Evolutionary conservation across 78 protist species (phyloP), one percentile per base, ranked within the genome.

Genomic region (Tieghemostelium lacteum): DNA sequence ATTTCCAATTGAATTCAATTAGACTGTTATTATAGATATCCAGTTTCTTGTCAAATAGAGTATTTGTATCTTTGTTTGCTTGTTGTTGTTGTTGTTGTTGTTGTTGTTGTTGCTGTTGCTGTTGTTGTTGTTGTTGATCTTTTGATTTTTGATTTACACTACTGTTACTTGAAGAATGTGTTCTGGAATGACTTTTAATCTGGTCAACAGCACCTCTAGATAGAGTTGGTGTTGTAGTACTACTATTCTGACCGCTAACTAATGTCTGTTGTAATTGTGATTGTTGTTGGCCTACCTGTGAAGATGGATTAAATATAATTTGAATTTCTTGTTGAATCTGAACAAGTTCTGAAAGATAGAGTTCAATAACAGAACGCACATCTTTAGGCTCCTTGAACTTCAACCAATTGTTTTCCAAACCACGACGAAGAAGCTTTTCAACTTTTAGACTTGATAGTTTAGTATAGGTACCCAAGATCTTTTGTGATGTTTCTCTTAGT

Each of bases 341-440:
- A n/a, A 16, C 26, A 0, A 83, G 17, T 14, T 83, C 78, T 36
- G 66, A 76, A 36, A 83, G 42, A 22, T 55, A 24, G 36, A 69
- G 31, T 50, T 83, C 91, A 22, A 57, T 83, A 1, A 83, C 91
- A 3, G 74, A 52, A 40, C 91, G n/a, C 4, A 69, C 91, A 58
- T 83, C 91, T 58, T 63, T 83, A 28, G 91, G 91, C 31, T 83
- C 91, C 31, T 83, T 83, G 24, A 69, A 58, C 42, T 42, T 72
- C n/a, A 83, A 57, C 91, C 91, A 83, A 69, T 83, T 83, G 24
- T 76, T 69, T 16, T 83, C 91, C 36, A 83, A 26, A 31, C 91
- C 91, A 2, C 49, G 37, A 26, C 66, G 50, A 2, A 83, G 26
- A 33, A 83, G 45, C 65, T 83, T 83, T 39, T 83, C 91, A 24